Evolutionary conservation across 108 stramenopile genomes (phyloP), one percentile per base, ranked within the genome.

Genomic region (Pseudonitzschia delicatissima): DNA sequence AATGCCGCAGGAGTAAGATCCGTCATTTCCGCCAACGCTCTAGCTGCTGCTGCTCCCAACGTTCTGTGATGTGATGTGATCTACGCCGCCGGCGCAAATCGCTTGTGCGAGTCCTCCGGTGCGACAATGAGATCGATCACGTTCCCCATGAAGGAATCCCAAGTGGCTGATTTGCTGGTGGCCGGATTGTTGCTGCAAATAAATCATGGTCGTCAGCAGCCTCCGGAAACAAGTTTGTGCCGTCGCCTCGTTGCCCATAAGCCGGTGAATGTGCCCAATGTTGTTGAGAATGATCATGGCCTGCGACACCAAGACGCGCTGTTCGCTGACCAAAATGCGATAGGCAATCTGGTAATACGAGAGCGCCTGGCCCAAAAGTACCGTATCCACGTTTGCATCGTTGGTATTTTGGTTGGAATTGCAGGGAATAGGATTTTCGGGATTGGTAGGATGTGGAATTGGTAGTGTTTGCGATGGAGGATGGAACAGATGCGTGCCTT

Each of bases 241-340:
- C 34, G 61, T 67, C 15, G 35, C 66, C 26, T 57, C 52, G 44
- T 62, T 40, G 28, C 77, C 77, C 15, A 71, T 35, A 9, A 45
- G 32, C 1, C 35, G 55, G 25, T 77, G 69, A 21, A 71, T 45
- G 18, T 71, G 69, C 12, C 77, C 77, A 45, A 77, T 36, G 42
- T 77, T 77, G 36, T 77, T 77, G 20, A 67, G 32, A 57, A 77
- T 77, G 11, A 70, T 70, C 69, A 77, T 77, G 27, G 66, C 47
- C 23, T 48, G 47, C 23, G 47, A 48, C 21, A 48, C 9, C 47
- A 17, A 48, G 8, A 48, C 47, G 7, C 7, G 20, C 20, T 48
- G 20, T 23, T 48, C 47, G 47, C 47, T 48, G 7, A 48, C 47
- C 47, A 48, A 23, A 18, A 17, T 21, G 17, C 47, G 47, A 21